Conservation (phyloP, 768 basidiomycete species). For the Cyclocybe cylindracea region DNA sequence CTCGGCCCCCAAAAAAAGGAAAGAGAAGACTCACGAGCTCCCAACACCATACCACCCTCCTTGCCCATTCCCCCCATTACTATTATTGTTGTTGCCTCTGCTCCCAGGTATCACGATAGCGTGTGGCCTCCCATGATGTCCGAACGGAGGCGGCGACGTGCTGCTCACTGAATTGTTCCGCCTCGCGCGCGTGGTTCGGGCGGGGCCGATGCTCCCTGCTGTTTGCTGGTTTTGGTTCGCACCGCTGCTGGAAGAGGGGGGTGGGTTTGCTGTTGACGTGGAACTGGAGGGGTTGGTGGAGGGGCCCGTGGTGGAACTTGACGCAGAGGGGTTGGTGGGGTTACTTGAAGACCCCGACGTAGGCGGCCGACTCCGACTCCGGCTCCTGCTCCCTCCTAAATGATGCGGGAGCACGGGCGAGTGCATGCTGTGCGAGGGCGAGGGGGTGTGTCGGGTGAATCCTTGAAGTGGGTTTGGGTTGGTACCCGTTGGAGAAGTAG, state of each 20-base stretch:
- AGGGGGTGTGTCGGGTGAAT: constrained; percentile 33
- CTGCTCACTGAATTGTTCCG: constrained; percentile 63
- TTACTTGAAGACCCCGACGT: too few species aligned
- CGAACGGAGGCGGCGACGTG: constrained; percentile 50
- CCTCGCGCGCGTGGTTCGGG: constrained; percentile 54
- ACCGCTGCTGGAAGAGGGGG: neutral
- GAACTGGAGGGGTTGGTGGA: too few species aligned
- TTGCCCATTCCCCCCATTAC: constrained; percentile 4
- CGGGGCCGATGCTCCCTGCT: constrained; percentile 50
- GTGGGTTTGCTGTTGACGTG: constrained; percentile 4
- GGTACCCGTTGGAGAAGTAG: too few species aligned
- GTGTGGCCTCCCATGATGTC: constrained; percentile 43
- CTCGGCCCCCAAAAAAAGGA: too few species aligned
- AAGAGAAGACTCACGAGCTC: constrained; percentile 26
- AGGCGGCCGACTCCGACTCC: too few species aligned
- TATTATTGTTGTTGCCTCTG: constrained; percentile 12
- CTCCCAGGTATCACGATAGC: constrained; percentile 68
- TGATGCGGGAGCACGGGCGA: constrained; percentile 10
- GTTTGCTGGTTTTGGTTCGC: too few species aligned
- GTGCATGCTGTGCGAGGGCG: too few species aligned
- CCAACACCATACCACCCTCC: constrained; percentile 30
- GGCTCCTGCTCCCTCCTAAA: too few species aligned
- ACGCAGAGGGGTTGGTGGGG: neutral
- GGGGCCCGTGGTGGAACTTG: constrained; percentile 4
- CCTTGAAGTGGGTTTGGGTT: neutral